These are phyloP conservation scores for Cyclotella cryptica DNA, from an alignment of 108 stramenopile genomes.

Conservation along the genomic window DNA sequence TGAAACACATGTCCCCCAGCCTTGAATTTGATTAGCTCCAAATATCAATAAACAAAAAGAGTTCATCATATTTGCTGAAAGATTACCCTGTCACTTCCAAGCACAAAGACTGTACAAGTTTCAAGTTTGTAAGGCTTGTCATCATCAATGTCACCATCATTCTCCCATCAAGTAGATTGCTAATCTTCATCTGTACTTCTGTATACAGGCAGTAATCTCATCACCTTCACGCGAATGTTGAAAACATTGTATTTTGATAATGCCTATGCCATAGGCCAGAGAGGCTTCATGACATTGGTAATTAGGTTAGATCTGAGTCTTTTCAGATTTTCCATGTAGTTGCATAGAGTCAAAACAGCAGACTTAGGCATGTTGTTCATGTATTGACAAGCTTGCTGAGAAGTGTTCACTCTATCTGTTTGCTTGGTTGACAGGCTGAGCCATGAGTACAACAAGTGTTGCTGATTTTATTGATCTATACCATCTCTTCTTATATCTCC, in stretches of 20 bases:
- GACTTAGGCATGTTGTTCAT: too few species aligned
- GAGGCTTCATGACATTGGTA: too few species aligned
- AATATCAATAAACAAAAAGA: constrained; percentile 24
- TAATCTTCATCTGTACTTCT: constrained; percentile 10
- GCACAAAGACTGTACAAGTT: background rate
- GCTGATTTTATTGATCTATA: background rate
- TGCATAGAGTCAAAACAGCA: too few species aligned
- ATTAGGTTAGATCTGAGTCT: constrained; percentile 2
- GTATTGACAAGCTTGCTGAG: too few species aligned
- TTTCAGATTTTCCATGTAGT: background rate
- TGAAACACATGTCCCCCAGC: constrained; percentile 24
- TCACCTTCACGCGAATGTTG: constrained; percentile 20
- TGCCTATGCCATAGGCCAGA: constrained; percentile 1
- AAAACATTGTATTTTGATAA: constrained; percentile 15
- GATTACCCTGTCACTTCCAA: background rate
- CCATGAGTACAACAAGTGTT: constrained; percentile 13
- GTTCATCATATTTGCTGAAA: background rate
- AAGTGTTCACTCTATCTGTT: too few species aligned
- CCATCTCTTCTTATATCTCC: constrained; percentile 1
- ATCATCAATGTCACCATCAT: constrained; percentile 2
- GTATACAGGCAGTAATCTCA: too few species aligned
- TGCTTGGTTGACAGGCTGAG: background rate
- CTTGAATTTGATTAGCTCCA: background rate
- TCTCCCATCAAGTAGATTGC: constrained; percentile 5
- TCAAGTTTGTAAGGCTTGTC: constrained; percentile 18